These are phyloP conservation scores for Scedosporium boydii DNA, from an alignment of 2,329 filamentous ascomycete genomes.

Conservation along the genomic window DNA sequence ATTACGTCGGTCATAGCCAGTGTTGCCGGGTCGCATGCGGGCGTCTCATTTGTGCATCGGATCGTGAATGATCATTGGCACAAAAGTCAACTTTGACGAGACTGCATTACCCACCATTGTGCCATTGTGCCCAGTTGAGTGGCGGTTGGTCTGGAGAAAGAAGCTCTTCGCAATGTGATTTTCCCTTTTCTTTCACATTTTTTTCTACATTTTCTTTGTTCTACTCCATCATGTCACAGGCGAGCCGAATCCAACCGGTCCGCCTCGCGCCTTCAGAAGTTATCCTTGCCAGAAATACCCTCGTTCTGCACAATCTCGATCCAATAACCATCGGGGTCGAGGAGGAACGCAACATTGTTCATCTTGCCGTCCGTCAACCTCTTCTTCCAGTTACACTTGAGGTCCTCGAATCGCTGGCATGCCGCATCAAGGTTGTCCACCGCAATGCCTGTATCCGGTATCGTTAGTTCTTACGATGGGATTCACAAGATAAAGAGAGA, in stretches of 20 bases:
- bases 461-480: slow-evolving; percentile 12
- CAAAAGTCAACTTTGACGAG: background rate
- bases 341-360: slow-evolving; percentile 87
- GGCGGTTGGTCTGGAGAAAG: no score
- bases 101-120: background rate
- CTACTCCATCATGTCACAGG: background rate
- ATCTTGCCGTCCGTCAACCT: slow-evolving; percentile 82
- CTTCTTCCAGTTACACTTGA: slow-evolving; percentile 89
- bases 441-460: slow-evolving; percentile 47
- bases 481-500: background rate
- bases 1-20: no score
- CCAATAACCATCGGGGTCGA: slow-evolving; percentile 86
- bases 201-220: background rate
- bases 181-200: background rate
- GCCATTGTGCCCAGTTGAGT: no score
- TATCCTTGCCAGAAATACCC: slow-evolving; percentile 44
- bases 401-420: slow-evolving; percentile 74
- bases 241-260: background rate
- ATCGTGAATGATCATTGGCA: background rate
- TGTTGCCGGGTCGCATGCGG: background rate
- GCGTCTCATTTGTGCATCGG: background rate
- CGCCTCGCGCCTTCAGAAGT: slow-evolving; percentile 30
- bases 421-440: slow-evolving; percentile 87
- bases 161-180: background rate
- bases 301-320: slow-evolving; percentile 74